Percentiles rank a stretch among this genome's conserved stretches.
Conservation (phyloP, 768 basidiomycete genomes). For the Pleurotus salmoneostramineus region DNA sequence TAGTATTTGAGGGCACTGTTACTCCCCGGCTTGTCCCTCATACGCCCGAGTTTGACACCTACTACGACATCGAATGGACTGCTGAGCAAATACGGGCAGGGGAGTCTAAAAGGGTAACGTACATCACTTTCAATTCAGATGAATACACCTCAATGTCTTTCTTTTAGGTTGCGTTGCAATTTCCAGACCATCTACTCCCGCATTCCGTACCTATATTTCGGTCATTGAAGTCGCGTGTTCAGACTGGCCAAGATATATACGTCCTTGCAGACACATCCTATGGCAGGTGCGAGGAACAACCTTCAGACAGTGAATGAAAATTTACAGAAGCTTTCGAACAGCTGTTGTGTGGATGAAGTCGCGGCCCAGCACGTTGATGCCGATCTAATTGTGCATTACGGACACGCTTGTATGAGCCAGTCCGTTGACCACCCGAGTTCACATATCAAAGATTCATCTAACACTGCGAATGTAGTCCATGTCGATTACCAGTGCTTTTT, state of each 20-base stretch:
- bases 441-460: background rate
- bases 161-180: conserved; percentile 81
- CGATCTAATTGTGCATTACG: conserved; percentile 91
- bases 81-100: conserved; percentile 54
- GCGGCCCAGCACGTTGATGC: conserved; percentile 93
- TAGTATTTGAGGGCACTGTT: conserved; percentile 41
- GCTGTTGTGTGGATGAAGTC: conserved; percentile 96
- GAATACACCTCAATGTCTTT: background rate
- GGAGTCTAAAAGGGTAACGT: conserved; percentile 62
- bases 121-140: background rate
- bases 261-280: conserved; percentile 98
- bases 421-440: conserved; percentile 32
- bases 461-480: conserved; percentile 50
- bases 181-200: conserved; percentile 89
- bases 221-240: conserved; percentile 43
- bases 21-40: conserved; percentile 27
- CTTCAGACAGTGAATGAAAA: background rate
- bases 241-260: conserved; percentile 59
- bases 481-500: conserved; percentile 85
- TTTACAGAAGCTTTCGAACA: conserved; percentile 22
- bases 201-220: conserved; percentile 84
- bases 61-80: conserved; percentile 75
- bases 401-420: conserved; percentile 94
- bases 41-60: conserved; percentile 46
- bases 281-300: conserved; percentile 62